These are phyloP conservation scores for Cercospora sojina DNA, from an alignment of 2,329 filamentous ascomycete species.

Conservation along the genomic window DNA sequence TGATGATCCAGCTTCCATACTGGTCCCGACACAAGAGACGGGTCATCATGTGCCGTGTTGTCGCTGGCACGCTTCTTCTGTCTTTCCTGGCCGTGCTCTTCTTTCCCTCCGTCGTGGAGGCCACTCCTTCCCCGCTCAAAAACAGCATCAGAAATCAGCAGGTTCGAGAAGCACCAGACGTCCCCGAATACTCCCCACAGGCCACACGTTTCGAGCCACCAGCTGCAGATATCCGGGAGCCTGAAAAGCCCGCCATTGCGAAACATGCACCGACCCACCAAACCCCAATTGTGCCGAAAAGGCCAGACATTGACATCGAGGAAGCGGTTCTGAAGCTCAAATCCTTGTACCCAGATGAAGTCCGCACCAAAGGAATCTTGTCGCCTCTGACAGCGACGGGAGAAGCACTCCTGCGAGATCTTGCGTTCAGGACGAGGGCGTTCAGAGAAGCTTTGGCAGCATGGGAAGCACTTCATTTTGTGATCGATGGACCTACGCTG, in stretches of 20 bases:
- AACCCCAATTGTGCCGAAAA: neutral
- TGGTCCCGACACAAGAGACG: slow-evolving; percentile 4
- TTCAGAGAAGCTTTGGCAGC: slow-evolving; percentile 21
- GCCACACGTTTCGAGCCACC: neutral
- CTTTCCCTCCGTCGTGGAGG: neutral
- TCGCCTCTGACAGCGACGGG: slow-evolving; percentile 20
- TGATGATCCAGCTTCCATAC: slow-evolving; percentile 2
- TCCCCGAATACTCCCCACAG: neutral
- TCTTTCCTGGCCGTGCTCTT: neutral
- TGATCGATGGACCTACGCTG: neutral
- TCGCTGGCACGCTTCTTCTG: neutral
- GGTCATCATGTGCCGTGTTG: neutral
- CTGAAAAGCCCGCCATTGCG: neutral
- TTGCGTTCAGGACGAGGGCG: slow-evolving; percentile 19
- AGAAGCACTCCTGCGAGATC: slow-evolving; percentile 21
- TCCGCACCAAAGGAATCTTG: slow-evolving; percentile 18
- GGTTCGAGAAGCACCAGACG: neutral
- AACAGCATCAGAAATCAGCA: neutral
- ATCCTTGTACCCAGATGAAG: slow-evolving; percentile 12
- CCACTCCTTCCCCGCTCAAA: neutral
- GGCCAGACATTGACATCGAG: neutral
- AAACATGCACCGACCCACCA: neutral
- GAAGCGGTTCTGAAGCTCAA: slow-evolving; percentile 10
- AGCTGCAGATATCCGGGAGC: neutral
- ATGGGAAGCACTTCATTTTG: slow-evolving; percentile 23